Evolutionary conservation across 2,329 filamentous ascomycete genomes (phyloP).

Genomic region (Aureobasidium sp.): DNA sequence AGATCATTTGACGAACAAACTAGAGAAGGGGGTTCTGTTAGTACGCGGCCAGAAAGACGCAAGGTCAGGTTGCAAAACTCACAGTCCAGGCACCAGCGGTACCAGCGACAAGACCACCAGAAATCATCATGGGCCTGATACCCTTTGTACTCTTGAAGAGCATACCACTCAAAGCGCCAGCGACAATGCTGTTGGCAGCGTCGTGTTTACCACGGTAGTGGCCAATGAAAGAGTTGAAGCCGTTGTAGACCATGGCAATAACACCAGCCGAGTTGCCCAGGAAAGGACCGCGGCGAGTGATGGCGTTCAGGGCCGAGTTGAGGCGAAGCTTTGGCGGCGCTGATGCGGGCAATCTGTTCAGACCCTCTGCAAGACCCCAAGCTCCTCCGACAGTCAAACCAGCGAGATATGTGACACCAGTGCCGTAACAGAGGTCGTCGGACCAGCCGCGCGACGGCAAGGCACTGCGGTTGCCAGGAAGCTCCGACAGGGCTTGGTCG

Average conservation of each 20-base stretch:
- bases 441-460: constrained; percentile 95
- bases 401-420: constrained; percentile 86
- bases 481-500: constrained; percentile 77
- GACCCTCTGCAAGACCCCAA: constrained; percentile 87
- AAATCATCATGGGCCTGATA: constrained; percentile 86
- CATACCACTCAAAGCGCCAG: constrained; percentile 82
- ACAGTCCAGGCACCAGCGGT: constrained; percentile 88
- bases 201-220: constrained; percentile 79
- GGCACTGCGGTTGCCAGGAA: constrained; percentile 77
- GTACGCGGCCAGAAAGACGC: not conserved
- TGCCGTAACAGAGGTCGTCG: constrained; percentile 96
- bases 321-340: constrained; percentile 82
- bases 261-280: constrained; percentile 94
- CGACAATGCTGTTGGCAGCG: constrained; percentile 75
- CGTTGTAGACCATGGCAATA: constrained; percentile 93
- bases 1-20: constrained; percentile 6
- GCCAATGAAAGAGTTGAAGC: constrained; percentile 76
- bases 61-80: constrained; percentile 36
- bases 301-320: constrained; percentile 89
- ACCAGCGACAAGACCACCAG: constrained; percentile 77
- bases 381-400: constrained; percentile 77
- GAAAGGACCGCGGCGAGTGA: constrained; percentile 89
- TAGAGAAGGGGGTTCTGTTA: not conserved
- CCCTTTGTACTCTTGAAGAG: constrained; percentile 95
- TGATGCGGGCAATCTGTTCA: constrained; percentile 62